Percentiles rank a stretch among this genome's conserved stretches.
These are phyloP conservation scores for Geranium rotundifolium DNA, from an alignment of 345 rosid species.

Conservation along the genomic window DNA sequence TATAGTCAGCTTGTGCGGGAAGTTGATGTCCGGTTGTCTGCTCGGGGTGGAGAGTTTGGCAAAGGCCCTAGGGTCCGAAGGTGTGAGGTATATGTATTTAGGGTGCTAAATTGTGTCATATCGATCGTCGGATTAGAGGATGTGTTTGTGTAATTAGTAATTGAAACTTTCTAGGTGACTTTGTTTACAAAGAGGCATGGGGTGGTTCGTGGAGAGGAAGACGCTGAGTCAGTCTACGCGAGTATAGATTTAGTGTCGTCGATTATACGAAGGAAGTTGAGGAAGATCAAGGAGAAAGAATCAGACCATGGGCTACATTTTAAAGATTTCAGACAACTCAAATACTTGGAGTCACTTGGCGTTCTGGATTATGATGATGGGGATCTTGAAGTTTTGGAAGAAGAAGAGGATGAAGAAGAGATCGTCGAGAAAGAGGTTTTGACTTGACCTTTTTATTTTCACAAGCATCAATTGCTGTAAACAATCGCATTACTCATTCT, in stretches of 20 bases:
- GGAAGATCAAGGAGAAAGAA: conserved; percentile 95
- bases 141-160: too few relatives aligned
- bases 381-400: too few relatives aligned
- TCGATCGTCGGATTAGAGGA: too few relatives aligned
- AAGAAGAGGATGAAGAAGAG: too few relatives aligned
- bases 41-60: conserved; percentile 87
- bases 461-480: too few relatives aligned
- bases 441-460: too few relatives aligned
- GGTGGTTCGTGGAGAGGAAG: conserved; percentile 89
- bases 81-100: conserved; percentile 51
- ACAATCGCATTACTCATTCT: too few relatives aligned
- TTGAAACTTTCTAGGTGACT: conserved; percentile 41
- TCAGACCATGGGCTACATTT: conserved; percentile 90
- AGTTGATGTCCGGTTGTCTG: conserved; percentile 83
- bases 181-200: conserved; percentile 88
- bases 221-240: conserved; percentile 58
- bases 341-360: too few relatives aligned
- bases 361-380: too few relatives aligned
- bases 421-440: too few relatives aligned
- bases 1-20: conserved; percentile 77
- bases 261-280: conserved; percentile 64
- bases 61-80: conserved; percentile 79
- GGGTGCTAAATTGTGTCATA: too few relatives aligned
- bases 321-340: conserved; percentile 24
- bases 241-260: conserved; percentile 82